Evolutionary conservation across 2,329 filamentous ascomycete species (phyloP).

Genomic region (Reticulascus tulasneorum): DNA sequence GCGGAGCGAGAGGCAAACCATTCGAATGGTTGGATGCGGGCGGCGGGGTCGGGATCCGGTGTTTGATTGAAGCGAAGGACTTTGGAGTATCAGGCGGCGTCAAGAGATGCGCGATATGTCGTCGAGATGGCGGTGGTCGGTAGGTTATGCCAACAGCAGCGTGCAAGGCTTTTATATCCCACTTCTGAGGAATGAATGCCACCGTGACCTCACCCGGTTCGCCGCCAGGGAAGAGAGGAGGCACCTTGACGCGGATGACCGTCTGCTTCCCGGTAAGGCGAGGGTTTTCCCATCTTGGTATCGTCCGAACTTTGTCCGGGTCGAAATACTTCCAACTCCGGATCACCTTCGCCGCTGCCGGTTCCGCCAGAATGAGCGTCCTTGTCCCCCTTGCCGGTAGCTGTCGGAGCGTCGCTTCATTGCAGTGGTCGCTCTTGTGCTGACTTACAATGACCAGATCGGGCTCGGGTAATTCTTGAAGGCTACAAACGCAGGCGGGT

Average conservation of each 20-base stretch:
- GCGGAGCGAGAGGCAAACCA: constrained; percentile 19
- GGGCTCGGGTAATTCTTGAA: constrained; percentile 35
- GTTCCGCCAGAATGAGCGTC: constrained; percentile 63
- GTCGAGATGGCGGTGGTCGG: constrained; percentile 44
- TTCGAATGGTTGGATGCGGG: constrained; percentile 7
- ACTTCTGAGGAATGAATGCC: constrained; percentile 59
- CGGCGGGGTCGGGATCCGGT: constrained; percentile 2
- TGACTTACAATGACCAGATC: constrained; percentile 45
- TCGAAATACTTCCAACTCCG: constrained; percentile 66
- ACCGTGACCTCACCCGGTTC: constrained; percentile 65
- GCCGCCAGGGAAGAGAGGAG: constrained; percentile 46
- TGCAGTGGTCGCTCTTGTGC: constrained; percentile 61
- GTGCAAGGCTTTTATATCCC: constrained; percentile 58
- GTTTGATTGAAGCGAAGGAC: constrained; percentile 17
- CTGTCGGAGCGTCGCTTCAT: constrained; percentile 64
- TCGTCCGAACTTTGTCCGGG: constrained; percentile 37
- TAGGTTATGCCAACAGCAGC: constrained; percentile 71
- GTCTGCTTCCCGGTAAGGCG: constrained; percentile 26
- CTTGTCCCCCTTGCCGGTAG: constrained; percentile 49
- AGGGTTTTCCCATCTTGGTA: constrained; percentile 44
- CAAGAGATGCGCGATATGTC: constrained; percentile 11
- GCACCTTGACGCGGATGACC: constrained; percentile 46
- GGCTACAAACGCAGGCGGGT: constrained; percentile 52
- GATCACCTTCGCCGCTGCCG: constrained; percentile 61
- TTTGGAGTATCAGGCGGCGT: constrained; percentile 17